Evolutionary conservation across 129 eudicot genomes (phyloP), one percentile per base, ranked within the genome.

Genomic region (Flaveria sonorensis): DNA sequence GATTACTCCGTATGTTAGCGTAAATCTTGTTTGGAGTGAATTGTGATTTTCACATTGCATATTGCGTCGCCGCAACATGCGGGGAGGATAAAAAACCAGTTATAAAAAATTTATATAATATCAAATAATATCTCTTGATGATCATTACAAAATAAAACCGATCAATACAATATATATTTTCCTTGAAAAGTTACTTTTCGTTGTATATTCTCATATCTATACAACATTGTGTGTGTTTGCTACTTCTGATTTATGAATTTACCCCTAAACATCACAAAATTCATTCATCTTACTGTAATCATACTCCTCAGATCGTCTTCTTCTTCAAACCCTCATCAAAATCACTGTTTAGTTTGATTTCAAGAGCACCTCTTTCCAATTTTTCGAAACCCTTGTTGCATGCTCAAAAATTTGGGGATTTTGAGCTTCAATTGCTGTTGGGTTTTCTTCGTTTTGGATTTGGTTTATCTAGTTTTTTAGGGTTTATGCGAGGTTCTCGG

Each of bases 401-500:
- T 55, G 46, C 30, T 0, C 12, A 21, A 10, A 11, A 43, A 4
- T 16, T 68, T 57, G 50, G 76, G 76, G 61, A 69, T 42, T 67
- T 23, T 51, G 24, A 32, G 73, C 80, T 76, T 65, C 24, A 53
- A 46, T 39, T 12, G 43, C 21, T 20, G 39, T 12, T 36, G 40
- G 40, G 40, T 36, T 36, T 36, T 36, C 7, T 36, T 36, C 40
- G 40, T 52, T n/a, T 66, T 51, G 74, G 56, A 76, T 68, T 77
- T 40, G 75, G 59, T 6, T 24, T 68, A 42, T 15, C 43, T 42
- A 57, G 68, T 15, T 36, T 55, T 68, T 55, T 68, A 77, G 75
- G 75, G 81, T 68, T 77, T 77, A 56, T 68, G 75, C 39, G 40
- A 36, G 40, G 40, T 36, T 36, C 40, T 36, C 6, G 40, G 43